These are phyloP conservation scores for Fragaria iinumae DNA, from an alignment of 306 rosid genomes.

Conservation along the genomic window DNA sequence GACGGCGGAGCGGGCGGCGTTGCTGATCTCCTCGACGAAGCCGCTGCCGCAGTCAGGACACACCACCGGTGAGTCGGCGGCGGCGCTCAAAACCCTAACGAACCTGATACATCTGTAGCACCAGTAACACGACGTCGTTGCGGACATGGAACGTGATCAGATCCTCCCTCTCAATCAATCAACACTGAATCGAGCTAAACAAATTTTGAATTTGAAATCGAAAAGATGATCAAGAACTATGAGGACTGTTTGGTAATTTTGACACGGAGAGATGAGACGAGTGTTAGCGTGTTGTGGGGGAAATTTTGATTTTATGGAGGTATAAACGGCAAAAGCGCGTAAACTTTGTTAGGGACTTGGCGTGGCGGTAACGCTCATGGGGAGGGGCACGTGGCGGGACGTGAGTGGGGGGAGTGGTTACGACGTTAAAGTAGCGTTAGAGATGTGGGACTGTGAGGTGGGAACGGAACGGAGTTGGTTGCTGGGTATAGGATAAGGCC, in stretches of 20 bases:
- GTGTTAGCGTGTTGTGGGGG: neutral
- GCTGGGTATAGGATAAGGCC: neutral
- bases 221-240: neutral
- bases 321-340: slow-evolving; percentile 56
- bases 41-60: slow-evolving; percentile 72
- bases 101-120: slow-evolving; percentile 75
- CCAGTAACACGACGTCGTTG: slow-evolving; percentile 57
- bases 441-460: neutral
- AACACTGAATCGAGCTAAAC: neutral
- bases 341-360: slow-evolving; percentile 28
- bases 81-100: slow-evolving; percentile 37
- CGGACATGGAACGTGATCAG: slow-evolving; percentile 25
- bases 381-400: slow-evolving; percentile 29
- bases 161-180: neutral
- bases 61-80: slow-evolving; percentile 27
- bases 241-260: neutral
- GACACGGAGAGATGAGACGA: no score
- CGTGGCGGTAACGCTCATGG: slow-evolving; percentile 36
- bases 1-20: slow-evolving; percentile 30
- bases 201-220: neutral
- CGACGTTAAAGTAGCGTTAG: slow-evolving; percentile 29
- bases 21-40: slow-evolving; percentile 55
- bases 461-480: slow-evolving; percentile 9
- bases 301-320: slow-evolving; percentile 11
- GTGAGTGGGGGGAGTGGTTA: neutral